Percentiles rank a stretch among this genome's conserved stretches.
Evolutionary conservation across 148 eudicot species (phyloP).

Genomic region (Beta vulgaris): DNA sequence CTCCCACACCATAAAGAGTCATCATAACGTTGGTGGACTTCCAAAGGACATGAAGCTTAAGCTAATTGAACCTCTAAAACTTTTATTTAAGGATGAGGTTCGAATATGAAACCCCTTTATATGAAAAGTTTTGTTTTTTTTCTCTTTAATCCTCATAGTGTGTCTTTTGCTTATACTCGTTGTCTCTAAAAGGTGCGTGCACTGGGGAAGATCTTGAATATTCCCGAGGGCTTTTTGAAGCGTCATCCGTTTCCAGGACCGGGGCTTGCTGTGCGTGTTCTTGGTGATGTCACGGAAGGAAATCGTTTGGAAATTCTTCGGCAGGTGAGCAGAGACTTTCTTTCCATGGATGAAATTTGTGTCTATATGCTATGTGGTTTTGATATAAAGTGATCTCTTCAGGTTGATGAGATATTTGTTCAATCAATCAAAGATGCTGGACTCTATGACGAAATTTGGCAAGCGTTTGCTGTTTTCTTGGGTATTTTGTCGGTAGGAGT

Average conservation of each 20-base stretch:
- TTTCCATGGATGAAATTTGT: neutral
- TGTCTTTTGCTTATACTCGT: slow-evolving; percentile 2
- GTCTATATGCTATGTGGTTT: neutral
- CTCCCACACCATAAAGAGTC: slow-evolving; percentile 96
- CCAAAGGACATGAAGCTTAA: slow-evolving; percentile 97
- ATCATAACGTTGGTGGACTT: slow-evolving; percentile 98
- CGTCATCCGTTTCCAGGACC: slow-evolving; percentile 99
- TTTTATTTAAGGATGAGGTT: slow-evolving; percentile 95
- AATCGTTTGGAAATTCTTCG: slow-evolving; percentile 75
- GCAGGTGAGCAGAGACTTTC: slow-evolving; percentile 38
- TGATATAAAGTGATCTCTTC: neutral
- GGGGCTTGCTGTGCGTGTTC: slow-evolving; percentile 90
- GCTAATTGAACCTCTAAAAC: slow-evolving; percentile 94
- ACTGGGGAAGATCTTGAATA: slow-evolving; percentile 76
- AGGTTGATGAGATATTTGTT: slow-evolving; percentile 97
- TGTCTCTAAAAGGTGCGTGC: slow-evolving; percentile 65
- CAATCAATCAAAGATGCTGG: slow-evolving; percentile 89
- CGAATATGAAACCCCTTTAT: neutral
- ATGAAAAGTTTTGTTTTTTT: neutral
- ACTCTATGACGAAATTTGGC: slow-evolving; percentile 90
- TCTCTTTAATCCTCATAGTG: neutral
- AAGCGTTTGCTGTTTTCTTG: slow-evolving; percentile 95
- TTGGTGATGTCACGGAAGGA: slow-evolving; percentile 89
- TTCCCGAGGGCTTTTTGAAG: slow-evolving; percentile 74
- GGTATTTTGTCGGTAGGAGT: slow-evolving; percentile 83